phyloP scores from a whole-genome alignment of 768 basidiomycete genomes.

The Grammothele lineata region DNA sequence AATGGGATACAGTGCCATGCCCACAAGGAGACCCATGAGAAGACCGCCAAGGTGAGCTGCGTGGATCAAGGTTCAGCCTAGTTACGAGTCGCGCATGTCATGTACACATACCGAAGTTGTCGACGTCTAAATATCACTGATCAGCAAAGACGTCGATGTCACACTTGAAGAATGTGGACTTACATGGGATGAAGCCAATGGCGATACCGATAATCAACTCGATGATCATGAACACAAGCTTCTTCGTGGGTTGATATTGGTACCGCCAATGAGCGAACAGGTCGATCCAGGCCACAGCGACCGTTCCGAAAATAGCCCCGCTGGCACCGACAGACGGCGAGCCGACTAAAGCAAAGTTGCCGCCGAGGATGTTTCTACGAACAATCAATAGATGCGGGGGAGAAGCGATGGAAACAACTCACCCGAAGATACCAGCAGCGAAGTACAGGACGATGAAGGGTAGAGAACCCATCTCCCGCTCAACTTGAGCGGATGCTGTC shows the following conservation, averaged over 20 bases:
- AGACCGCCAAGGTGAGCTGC: slow-evolving; percentile 90
- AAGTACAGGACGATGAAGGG: slow-evolving; percentile 87
- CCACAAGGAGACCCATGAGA: slow-evolving; percentile 77
- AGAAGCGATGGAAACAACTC: no score
- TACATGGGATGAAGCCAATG: slow-evolving; percentile 80
- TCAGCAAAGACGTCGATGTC: neutral
- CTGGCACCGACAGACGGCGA: slow-evolving; percentile 88
- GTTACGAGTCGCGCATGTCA: slow-evolving; percentile 35
- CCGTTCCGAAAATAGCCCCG: slow-evolving; percentile 87
- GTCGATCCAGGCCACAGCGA: slow-evolving; percentile 86
- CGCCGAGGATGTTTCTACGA: slow-evolving; percentile 82
- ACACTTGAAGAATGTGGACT: slow-evolving; percentile 26
- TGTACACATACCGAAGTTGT: no score
- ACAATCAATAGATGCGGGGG: no score
- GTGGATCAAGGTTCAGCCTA: slow-evolving; percentile 33
- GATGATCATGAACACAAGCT: slow-evolving; percentile 79
- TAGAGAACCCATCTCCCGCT: slow-evolving; percentile 85
- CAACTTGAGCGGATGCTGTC: slow-evolving; percentile 79
- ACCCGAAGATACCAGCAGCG: slow-evolving; percentile 92
- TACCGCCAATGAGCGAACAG: slow-evolving; percentile 91
- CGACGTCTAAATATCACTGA: slow-evolving; percentile 51
- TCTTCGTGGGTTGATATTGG: slow-evolving; percentile 75
- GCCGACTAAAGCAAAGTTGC: slow-evolving; percentile 89
- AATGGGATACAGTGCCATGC: slow-evolving; percentile 83
- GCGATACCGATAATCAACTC: slow-evolving; percentile 86